A percentile compares a stretch with the other conserved stretches of the same genome.
Evolutionary conservation across 2,329 filamentous ascomycete genomes (phyloP).

Genomic region (Spiromastix sp.): DNA sequence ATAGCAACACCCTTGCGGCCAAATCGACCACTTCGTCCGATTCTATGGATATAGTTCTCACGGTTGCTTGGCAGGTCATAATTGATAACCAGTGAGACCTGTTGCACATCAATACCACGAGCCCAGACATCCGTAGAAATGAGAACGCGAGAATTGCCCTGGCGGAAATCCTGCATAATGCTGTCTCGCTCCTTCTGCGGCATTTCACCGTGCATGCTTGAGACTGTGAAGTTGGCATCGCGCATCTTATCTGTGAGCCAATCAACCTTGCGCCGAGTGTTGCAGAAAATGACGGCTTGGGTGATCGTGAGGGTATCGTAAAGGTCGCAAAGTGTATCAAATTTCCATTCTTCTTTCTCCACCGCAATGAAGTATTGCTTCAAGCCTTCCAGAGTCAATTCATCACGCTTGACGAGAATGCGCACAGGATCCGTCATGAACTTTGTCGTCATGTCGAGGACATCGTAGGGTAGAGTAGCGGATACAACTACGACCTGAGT

Average conservation of each 20-base stretch:
- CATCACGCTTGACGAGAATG: constrained; percentile 96
- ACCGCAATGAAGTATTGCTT: constrained; percentile 99
- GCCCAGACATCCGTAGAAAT: constrained; percentile 98
- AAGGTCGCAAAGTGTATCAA: constrained; percentile 94
- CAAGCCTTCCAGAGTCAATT: constrained; percentile 90
- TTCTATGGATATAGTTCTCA: constrained; percentile 99
- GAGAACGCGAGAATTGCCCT: constrained; percentile 88
- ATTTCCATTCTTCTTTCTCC: constrained; percentile 99
- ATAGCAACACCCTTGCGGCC: constrained; percentile 98
- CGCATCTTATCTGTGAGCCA: constrained; percentile 99
- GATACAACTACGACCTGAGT: constrained; percentile 98
- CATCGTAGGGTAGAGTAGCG: constrained; percentile 92
- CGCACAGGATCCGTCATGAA: constrained; percentile 99
- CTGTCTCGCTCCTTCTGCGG: constrained; percentile 95
- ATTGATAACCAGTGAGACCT: constrained; percentile 97
- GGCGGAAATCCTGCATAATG: constrained; percentile 98
- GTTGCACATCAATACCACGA: constrained; percentile 96
- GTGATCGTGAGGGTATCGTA: constrained; percentile 99
- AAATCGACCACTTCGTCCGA: constrained; percentile 89
- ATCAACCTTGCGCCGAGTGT: constrained; percentile 96
- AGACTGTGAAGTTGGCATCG: constrained; percentile 96
- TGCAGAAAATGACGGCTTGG: constrained; percentile 99
- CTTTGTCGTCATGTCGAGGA: constrained; percentile 98
- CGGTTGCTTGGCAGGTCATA: constrained; percentile 97
- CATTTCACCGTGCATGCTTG: constrained; percentile 99